Percentiles rank a stretch among this genome's conserved stretches.
These are phyloP conservation scores for Acacia acuminata DNA, from an alignment of 306 rosid species.

Conservation along the genomic window DNA sequence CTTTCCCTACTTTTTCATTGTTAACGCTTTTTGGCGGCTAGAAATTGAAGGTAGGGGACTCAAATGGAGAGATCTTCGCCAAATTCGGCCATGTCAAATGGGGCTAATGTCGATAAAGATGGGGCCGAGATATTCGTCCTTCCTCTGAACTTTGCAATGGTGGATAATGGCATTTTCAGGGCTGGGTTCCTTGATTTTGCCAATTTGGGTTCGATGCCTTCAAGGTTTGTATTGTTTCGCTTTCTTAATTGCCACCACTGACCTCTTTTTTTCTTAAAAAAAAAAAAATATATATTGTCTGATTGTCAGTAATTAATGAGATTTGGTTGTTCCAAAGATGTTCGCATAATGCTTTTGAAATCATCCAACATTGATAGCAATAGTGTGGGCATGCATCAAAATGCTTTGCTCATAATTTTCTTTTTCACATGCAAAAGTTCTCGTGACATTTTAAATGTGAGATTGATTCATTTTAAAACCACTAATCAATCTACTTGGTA, in stretches of 20 bases:
- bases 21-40: conserved; percentile 46
- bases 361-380: too few relatives aligned
- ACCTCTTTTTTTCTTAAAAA: too few relatives aligned
- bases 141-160: conserved; percentile 76
- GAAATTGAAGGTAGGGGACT: conserved; percentile 49
- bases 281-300: not conserved
- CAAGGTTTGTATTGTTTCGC: conserved; percentile 43
- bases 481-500: too few relatives aligned
- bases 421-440: too few relatives aligned
- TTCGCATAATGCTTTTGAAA: too few relatives aligned
- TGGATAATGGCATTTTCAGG: conserved; percentile 62
- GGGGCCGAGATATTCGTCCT: conserved; percentile 60
- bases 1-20: conserved; percentile 17
- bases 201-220: conserved; percentile 66
- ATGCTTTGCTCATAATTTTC: too few relatives aligned
- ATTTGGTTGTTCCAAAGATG: too few relatives aligned
- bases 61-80: conserved; percentile 32
- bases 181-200: conserved; percentile 68
- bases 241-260: not conserved
- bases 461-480: too few relatives aligned
- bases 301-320: too few relatives aligned
- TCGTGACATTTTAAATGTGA: too few relatives aligned
- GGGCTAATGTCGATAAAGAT: conserved; percentile 30
- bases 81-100: not conserved
- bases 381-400: too few relatives aligned